A percentile compares a stretch with the other conserved stretches of the same genome.
These are phyloP conservation scores for Paragyromitra xinjiangensis DNA, from an alignment of 495 filamentous ascomycete species.

Conservation along the genomic window DNA sequence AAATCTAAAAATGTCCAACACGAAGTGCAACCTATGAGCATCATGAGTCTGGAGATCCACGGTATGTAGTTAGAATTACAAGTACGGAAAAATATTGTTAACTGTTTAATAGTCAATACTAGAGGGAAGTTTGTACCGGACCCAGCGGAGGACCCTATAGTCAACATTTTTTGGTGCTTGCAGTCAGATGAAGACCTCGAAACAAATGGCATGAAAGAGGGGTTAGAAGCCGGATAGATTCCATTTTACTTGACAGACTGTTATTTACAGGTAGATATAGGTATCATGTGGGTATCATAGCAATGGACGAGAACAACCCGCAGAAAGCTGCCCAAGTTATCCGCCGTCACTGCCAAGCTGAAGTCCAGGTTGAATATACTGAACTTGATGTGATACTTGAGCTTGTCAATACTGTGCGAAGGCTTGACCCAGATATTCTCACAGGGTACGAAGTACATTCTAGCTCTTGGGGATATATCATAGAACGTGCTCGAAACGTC, in stretches of 20 bases:
- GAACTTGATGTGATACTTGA: conserved; percentile 85
- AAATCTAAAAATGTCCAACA: conserved; percentile 80
- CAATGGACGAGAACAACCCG: conserved; percentile 68
- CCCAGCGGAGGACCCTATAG: conserved; percentile 89
- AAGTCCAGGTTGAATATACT: conserved; percentile 75
- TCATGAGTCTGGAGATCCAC: conserved; percentile 94
- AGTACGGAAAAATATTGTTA: not conserved
- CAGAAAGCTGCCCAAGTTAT: conserved; percentile 60
- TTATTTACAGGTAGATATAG: conserved; percentile 56
- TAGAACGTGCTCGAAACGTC: conserved; percentile 83
- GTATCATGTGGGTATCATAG: conserved; percentile 71
- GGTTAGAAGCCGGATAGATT: conserved; percentile 16
- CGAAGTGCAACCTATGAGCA: conserved; percentile 94
- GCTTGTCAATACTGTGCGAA: conserved; percentile 85
- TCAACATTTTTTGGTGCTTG: conserved; percentile 89
- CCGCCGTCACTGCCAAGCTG: conserved; percentile 65
- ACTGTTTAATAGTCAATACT: conserved; percentile 71
- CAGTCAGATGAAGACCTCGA: conserved; percentile 72
- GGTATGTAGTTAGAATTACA: conserved; percentile 26
- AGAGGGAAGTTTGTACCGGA: conserved; percentile 81
- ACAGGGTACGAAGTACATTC: conserved; percentile 96
- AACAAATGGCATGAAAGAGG: conserved; percentile 64
- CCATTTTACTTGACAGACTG: not conserved
- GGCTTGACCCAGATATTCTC: conserved; percentile 88
- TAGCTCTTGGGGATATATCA: conserved; percentile 91